Percentiles rank a stretch among this genome's conserved stretches.
phyloP scores from a whole-genome alignment of 257 asterid species.

The Salvia miltiorrhiza region DNA sequence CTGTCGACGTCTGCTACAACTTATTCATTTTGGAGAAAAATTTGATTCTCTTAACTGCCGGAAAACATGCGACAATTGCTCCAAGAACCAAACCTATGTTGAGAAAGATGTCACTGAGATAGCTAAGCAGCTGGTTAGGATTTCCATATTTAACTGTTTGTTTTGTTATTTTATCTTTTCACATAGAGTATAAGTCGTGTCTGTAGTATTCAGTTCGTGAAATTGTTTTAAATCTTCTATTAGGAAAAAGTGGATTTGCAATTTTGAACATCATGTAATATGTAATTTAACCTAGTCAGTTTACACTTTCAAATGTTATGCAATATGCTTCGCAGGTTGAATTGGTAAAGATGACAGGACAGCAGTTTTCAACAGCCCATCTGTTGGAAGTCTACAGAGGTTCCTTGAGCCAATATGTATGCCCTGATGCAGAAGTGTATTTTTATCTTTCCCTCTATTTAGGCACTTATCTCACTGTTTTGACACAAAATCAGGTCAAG shows the following conservation, averaged over 20 bases:
- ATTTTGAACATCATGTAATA: conserved; percentile 9
- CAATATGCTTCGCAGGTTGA: conserved; percentile 59
- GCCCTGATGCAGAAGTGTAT: conserved; percentile 32
- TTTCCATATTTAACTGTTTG: conserved; percentile 5
- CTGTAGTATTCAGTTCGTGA: conserved; percentile 1
- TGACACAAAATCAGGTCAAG: conserved; percentile 63
- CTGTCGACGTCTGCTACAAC: conserved; percentile 93
- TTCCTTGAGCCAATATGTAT: conserved; percentile 88
- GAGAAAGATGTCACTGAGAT: conserved; percentile 82
- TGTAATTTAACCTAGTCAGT: not conserved
- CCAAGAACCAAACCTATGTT: conserved; percentile 55
- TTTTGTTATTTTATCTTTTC: conserved; percentile 12
- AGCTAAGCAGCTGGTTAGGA: conserved; percentile 83
- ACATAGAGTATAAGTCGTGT: not conserved
- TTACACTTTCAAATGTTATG: conserved; percentile 7
- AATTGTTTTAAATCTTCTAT: not conserved
- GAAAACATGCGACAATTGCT: conserved; percentile 94
- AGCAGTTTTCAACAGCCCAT: conserved; percentile 79
- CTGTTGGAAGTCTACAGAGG: conserved; percentile 96
- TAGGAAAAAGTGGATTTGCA: not conserved
- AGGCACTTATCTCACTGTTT: conserved; percentile 25
- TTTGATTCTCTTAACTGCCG: conserved; percentile 73
- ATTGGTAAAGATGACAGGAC: conserved; percentile 75
- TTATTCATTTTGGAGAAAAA: conserved; percentile 96
- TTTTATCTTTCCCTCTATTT: conserved; percentile 14